Conservation (phyloP, 768 basidiomycete species). For the Jaapia argillacea region DNA sequence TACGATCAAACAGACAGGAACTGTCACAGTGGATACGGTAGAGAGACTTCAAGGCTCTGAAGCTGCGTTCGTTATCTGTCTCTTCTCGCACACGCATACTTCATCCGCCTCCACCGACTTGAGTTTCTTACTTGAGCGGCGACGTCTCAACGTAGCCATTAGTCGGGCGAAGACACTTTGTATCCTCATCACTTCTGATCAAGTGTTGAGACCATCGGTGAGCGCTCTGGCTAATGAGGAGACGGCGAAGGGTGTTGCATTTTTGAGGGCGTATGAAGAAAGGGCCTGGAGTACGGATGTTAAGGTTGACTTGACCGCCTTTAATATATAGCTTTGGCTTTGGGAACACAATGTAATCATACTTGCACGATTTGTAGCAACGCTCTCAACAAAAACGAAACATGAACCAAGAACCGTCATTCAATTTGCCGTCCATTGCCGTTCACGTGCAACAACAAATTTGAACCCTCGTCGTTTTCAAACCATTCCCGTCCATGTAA, state of each 20-base stretch:
- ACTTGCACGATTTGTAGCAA: too few relatives aligned
- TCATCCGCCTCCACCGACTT: slow-evolving; percentile 21
- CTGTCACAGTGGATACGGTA: slow-evolving; percentile 40
- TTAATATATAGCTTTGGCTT: too few relatives aligned
- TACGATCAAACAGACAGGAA: slow-evolving; percentile 22
- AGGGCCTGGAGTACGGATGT: slow-evolving; percentile 27
- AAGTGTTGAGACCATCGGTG: slow-evolving; percentile 35
- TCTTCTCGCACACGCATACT: slow-evolving; percentile 34
- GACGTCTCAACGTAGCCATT: slow-evolving; percentile 42
- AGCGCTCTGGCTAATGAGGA: slow-evolving; percentile 32
- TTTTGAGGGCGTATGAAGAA: slow-evolving; percentile 36
- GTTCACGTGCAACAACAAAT: too few relatives aligned
- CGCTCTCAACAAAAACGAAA: too few relatives aligned
- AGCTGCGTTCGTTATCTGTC: slow-evolving; percentile 41
- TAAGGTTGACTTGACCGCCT: not conserved
- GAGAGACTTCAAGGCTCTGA: slow-evolving; percentile 40
- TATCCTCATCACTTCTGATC: slow-evolving; percentile 33
- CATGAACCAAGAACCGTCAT: too few relatives aligned
- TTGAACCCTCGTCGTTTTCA: too few relatives aligned
- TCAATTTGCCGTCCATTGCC: too few relatives aligned
- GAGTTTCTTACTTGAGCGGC: slow-evolving; percentile 34
- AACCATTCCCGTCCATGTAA: too few relatives aligned
- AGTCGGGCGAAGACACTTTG: slow-evolving; percentile 42
- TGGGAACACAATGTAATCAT: too few relatives aligned
- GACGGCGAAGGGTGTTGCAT: slow-evolving; percentile 35